Conservation (phyloP, 352 stramenopile genomes). For the Chrysophaeum taylorii region DNA sequence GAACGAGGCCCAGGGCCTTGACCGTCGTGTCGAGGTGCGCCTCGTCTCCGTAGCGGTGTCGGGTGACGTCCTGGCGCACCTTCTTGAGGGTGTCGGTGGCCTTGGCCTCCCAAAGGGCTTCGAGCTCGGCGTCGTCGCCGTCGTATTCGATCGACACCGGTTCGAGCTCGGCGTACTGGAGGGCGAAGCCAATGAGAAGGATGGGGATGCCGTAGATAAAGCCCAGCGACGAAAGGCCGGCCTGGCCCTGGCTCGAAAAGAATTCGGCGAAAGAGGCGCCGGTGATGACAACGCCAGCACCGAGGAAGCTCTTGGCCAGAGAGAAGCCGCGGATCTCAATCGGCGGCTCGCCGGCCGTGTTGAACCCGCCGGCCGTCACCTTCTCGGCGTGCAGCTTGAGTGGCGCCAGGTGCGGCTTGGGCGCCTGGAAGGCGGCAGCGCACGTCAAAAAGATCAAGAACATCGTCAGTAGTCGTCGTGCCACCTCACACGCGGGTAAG, state of each 20-base stretch:
- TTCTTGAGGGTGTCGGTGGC: conserved; percentile 56
- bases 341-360: conserved; percentile 45
- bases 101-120: conserved; percentile 44
- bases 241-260: conserved; percentile 31
- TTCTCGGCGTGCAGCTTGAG: too few relatives aligned
- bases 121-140: background rate
- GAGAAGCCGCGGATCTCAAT: conserved; percentile 59
- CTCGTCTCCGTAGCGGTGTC: conserved; percentile 69
- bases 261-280: conserved; percentile 47
- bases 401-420: too few relatives aligned
- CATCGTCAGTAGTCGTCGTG: too few relatives aligned
- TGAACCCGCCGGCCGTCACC: conserved; percentile 3
- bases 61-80: conserved; percentile 67
- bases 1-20: conserved; percentile 60
- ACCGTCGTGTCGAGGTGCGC: conserved; percentile 69
- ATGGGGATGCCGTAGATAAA: conserved; percentile 74
- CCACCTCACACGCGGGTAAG: too few relatives aligned
- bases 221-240: conserved; percentile 51
- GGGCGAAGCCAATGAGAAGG: conserved; percentile 54
- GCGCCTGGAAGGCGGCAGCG: too few relatives aligned
- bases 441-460: too few relatives aligned
- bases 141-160: conserved; percentile 37
- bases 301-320: conserved; percentile 49
- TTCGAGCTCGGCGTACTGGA: conserved; percentile 70
- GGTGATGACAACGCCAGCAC: conserved; percentile 43